These are phyloP conservation scores for Chytridiales sp. DNA, from an alignment of 371 early-diverging fungal species.

Conservation along the genomic window DNA sequence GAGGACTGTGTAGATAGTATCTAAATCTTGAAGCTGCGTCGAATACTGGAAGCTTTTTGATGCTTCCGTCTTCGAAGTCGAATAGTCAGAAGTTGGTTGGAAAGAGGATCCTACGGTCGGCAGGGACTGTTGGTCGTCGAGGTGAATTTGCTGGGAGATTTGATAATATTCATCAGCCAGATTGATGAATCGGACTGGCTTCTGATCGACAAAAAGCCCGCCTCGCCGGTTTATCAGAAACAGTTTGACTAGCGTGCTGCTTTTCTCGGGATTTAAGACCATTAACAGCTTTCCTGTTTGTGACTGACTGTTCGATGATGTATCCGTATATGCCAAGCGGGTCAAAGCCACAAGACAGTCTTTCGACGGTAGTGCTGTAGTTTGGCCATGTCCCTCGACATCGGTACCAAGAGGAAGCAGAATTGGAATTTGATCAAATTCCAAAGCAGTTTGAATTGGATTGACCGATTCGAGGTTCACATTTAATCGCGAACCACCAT, in stretches of 20 bases:
- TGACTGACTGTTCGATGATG: too few relatives aligned
- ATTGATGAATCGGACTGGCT: constrained; percentile 58
- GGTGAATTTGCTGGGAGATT: constrained; percentile 15
- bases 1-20: constrained; percentile 55
- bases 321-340: too few relatives aligned
- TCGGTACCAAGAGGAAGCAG: constrained; percentile 35
- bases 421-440: constrained; percentile 49
- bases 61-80: background rate
- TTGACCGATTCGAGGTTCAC: constrained; percentile 32
- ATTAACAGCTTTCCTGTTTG: too few relatives aligned
- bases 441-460: constrained; percentile 35
- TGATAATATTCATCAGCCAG: constrained; percentile 59
- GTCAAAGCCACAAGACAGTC: constrained; percentile 18
- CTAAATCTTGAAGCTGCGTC: constrained; percentile 42
- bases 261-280: background rate
- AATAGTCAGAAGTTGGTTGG: background rate
- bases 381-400: background rate
- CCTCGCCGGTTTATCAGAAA: constrained; percentile 57
- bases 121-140: background rate
- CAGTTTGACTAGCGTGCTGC: constrained; percentile 37
- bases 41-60: background rate
- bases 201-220: constrained; percentile 33
- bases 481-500: constrained; percentile 10
- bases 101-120: background rate
- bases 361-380: constrained; percentile 1